Evolutionary conservation across 2,329 filamentous ascomycete genomes (phyloP).

Genomic region (Pseudonectria buxi): DNA sequence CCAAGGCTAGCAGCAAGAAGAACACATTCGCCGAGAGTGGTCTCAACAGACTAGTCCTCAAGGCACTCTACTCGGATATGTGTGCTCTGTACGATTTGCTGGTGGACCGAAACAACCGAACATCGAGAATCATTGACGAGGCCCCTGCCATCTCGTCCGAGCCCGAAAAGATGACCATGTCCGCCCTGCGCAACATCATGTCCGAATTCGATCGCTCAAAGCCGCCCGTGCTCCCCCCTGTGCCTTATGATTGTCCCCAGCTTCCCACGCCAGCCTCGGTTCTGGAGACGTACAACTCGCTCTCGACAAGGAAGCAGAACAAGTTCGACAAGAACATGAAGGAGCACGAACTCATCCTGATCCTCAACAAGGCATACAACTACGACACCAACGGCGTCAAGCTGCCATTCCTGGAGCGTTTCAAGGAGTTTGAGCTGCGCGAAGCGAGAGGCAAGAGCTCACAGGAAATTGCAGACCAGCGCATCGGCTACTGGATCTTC

Average conservation of each 20-base stretch:
- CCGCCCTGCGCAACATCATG: constrained; percentile 71
- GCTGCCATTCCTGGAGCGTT: constrained; percentile 61
- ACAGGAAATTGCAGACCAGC: constrained; percentile 62
- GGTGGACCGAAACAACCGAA: constrained; percentile 71
- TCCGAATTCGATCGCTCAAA: constrained; percentile 84
- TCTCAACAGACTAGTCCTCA: constrained; percentile 75
- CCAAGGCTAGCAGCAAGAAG: constrained; percentile 86
- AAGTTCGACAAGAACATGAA: constrained; percentile 69
- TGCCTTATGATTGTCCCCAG: constrained; percentile 82
- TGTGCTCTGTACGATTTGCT: constrained; percentile 82
- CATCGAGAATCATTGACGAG: constrained; percentile 70
- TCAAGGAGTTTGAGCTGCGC: constrained; percentile 63
- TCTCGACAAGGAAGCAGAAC: constrained; percentile 66
- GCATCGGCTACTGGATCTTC: constrained; percentile 75
- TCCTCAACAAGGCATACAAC: constrained; percentile 79
- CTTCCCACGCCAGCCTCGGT: constrained; percentile 64
- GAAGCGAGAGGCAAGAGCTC: constrained; percentile 58
- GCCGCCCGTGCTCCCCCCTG: constrained; percentile 81
- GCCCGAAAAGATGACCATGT: constrained; percentile 53
- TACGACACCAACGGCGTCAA: constrained; percentile 55
- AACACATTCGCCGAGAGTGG: constrained; percentile 82
- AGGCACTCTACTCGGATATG: constrained; percentile 78
- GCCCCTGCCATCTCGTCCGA: constrained; percentile 48
- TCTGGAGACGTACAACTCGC: constrained; percentile 54
- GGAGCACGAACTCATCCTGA: constrained; percentile 66